Evolutionary conservation across 371 early-diverging fungal genomes (phyloP).

Genomic region (Quaeritorhiza haematococci): DNA sequence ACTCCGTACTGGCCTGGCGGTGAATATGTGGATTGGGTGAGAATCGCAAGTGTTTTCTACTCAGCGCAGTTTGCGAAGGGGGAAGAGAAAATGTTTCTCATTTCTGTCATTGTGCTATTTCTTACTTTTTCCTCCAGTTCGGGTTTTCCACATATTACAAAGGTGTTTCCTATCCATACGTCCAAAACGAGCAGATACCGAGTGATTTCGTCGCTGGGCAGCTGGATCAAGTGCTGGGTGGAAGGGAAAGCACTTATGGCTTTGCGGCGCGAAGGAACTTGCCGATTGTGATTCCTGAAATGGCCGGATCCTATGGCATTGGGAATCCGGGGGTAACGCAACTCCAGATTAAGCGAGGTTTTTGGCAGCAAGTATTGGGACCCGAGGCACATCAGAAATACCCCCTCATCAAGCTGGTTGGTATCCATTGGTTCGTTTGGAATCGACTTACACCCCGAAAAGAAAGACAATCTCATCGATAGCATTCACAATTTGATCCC

Average conservation of each 20-base stretch:
- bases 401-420: not conserved
- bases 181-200: not conserved
- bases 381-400: not conserved
- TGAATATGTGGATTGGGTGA: constrained; percentile 24
- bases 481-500: too few species aligned
- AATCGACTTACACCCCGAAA: not conserved
- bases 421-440: not conserved
- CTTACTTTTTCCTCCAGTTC: too few species aligned
- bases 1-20: constrained; percentile 23
- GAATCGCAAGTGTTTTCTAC: too few species aligned
- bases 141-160: not conserved
- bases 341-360: not conserved
- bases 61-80: too few species aligned
- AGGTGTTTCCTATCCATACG: not conserved
- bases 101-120: too few species aligned
- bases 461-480: not conserved
- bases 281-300: not conserved
- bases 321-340: not conserved
- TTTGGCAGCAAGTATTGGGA: not conserved
- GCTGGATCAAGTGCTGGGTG: not conserved
- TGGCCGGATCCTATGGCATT: not conserved
- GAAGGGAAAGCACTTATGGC: not conserved
- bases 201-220: not conserved
- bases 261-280: not conserved
- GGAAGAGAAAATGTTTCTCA: too few species aligned